phyloP scores from a whole-genome alignment of 129 eudicot species.

The Flaveria brownii region DNA sequence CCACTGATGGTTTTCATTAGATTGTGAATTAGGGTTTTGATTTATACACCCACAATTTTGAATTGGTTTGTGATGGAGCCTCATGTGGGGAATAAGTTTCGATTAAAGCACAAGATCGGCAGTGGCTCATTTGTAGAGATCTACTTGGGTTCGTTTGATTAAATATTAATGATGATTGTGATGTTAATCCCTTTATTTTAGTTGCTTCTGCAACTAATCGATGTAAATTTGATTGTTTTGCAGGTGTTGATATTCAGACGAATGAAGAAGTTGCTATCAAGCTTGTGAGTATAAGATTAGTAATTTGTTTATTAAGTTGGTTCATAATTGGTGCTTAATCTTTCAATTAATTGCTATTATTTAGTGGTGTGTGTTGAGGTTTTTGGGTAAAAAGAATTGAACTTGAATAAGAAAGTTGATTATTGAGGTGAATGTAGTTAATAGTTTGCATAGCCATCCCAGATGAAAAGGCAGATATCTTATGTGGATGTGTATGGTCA shows the following conservation, averaged over 20 bases:
- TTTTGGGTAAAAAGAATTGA: not conserved
- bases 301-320: conserved; percentile 1
- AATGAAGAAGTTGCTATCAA: conserved; percentile 97
- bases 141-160: conserved; percentile 63
- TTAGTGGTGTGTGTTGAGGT: not conserved
- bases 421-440: not conserved
- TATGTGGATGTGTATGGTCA: conserved; percentile 11
- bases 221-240: conserved; percentile 4
- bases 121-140: conserved; percentile 98
- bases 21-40: conserved; percentile 27
- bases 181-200: not conserved
- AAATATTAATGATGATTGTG: not conserved
- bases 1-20: not conserved
- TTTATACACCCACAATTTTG: not conserved
- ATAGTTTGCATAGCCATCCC: not conserved
- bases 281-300: conserved; percentile 62
- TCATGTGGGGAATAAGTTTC: conserved; percentile 86
- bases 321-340: conserved; percentile 8
- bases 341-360: not conserved
- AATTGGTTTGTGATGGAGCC: conserved; percentile 63
- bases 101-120: conserved; percentile 88
- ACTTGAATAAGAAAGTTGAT: conserved; percentile 1
- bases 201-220: conserved; percentile 5
- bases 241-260: conserved; percentile 90
- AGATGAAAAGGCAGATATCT: not conserved